Percentiles rank a stretch among this genome's conserved stretches.
Evolutionary conservation across 2,329 filamentous ascomycete genomes (phyloP).

Genomic region (Cladosporium sp.): DNA sequence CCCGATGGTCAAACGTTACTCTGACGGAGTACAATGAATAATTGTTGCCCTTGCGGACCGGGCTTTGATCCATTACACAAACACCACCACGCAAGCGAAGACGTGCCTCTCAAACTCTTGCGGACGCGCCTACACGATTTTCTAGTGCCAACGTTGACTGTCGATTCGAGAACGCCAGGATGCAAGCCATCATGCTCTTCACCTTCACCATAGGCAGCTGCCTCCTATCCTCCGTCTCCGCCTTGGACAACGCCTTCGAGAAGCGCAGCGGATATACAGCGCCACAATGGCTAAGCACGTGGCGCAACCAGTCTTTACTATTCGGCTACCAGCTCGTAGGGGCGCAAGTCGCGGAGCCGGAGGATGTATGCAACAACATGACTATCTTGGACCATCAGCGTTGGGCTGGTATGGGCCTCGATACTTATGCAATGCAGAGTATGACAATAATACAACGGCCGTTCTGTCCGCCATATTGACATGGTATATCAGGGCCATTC

Average conservation of each 20-base stretch:
- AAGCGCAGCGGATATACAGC: not conserved
- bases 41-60: too few relatives aligned
- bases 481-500: not conserved
- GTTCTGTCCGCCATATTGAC: not conserved
- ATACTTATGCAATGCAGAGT: conserved; percentile 15
- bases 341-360: conserved; percentile 18
- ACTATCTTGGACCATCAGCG: conserved; percentile 2
- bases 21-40: too few relatives aligned
- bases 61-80: too few relatives aligned
- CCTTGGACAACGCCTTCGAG: not conserved
- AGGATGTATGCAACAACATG: conserved; percentile 12
- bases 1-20: too few relatives aligned
- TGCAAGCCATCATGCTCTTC: too few relatives aligned
- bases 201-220: too few relatives aligned
- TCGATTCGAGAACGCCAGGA: too few relatives aligned
- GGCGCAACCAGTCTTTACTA: conserved; percentile 21
- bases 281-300: conserved; percentile 9
- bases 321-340: conserved; percentile 28
- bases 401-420: conserved; percentile 20
- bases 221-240: not conserved
- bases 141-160: too few relatives aligned
- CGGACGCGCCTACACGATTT: too few relatives aligned
- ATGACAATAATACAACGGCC: not conserved
- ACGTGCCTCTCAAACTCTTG: too few relatives aligned
- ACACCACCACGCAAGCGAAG: too few relatives aligned